Percentiles rank a stretch among this genome's conserved stretches.
phyloP scores from a whole-genome alignment of 768 basidiomycete species.

The Lactifluus hygrophoroides region DNA sequence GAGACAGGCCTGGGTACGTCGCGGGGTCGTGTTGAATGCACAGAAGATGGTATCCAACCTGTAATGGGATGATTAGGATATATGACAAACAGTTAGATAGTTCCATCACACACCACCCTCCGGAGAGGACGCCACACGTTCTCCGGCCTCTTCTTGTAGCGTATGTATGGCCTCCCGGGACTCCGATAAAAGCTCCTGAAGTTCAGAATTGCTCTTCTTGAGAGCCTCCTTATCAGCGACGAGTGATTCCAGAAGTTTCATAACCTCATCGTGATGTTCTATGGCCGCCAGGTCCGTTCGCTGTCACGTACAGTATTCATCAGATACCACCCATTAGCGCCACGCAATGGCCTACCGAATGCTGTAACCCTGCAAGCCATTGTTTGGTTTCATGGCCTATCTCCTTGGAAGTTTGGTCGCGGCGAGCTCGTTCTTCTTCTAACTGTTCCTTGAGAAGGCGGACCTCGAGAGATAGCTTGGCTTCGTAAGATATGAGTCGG shows the following conservation, averaged over 20 bases:
- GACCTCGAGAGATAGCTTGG: conserved; percentile 62
- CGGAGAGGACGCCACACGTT: conserved; percentile 36
- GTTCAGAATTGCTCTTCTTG: conserved; percentile 72
- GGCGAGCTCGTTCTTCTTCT: conserved; percentile 50
- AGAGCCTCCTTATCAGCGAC: conserved; percentile 79
- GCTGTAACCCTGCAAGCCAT: conserved; percentile 52
- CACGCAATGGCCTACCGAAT: conserved; percentile 36
- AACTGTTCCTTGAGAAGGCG: conserved; percentile 53
- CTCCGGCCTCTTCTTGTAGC: conserved; percentile 68
- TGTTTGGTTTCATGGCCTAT: conserved; percentile 58
- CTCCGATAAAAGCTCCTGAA: conserved; percentile 65
- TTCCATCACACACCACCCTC: conserved; percentile 21
- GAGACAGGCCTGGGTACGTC: background rate
- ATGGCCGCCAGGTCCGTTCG: conserved; percentile 35
- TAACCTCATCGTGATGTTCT: conserved; percentile 50
- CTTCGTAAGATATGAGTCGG: conserved; percentile 29
- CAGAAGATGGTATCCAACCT: conserved; percentile 18
- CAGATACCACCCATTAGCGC: background rate
- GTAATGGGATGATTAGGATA: background rate
- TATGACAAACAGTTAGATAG: conserved; percentile 10
- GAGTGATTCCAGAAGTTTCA: conserved; percentile 68
- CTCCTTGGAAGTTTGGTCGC: conserved; percentile 57
- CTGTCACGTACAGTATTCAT: background rate
- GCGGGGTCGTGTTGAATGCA: background rate
- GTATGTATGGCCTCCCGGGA: conserved; percentile 66